phyloP scores from a whole-genome alignment of 208 protist genomes.

The Trypanosoma conorhini region DNA sequence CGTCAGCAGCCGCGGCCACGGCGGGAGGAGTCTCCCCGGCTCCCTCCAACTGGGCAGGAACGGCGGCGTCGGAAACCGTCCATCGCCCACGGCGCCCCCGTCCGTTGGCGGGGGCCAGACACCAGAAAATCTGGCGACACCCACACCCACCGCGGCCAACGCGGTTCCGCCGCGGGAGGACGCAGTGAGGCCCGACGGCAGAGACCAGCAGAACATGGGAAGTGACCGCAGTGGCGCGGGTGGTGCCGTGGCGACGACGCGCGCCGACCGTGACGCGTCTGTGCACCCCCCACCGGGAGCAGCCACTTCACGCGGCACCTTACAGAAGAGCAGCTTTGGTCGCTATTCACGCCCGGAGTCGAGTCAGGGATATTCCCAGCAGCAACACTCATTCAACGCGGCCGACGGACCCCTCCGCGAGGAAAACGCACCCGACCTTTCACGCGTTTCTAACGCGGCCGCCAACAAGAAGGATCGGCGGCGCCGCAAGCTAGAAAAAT shows the following conservation, averaged over 20 bases:
- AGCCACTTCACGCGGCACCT: neutral
- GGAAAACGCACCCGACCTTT: neutral
- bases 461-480: neutral
- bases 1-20: neutral
- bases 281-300: neutral
- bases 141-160: neutral
- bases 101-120: neutral
- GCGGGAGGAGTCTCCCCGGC: neutral
- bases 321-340: neutral
- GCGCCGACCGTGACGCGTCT: neutral
- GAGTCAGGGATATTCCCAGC: neutral
- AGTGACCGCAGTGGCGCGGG: neutral
- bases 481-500: slow-evolving; percentile 3
- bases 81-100: neutral
- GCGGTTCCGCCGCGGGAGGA: neutral
- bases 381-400: neutral
- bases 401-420: neutral
- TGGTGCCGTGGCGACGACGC: neutral
- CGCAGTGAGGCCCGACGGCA: neutral
- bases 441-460: neutral
- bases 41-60: neutral
- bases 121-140: neutral
- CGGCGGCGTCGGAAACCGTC: neutral
- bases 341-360: neutral
- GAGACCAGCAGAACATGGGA: neutral